Evolutionary conservation across 768 basidiomycete species (phyloP).

Genomic region (Leucocoprinus birnbaumii): DNA sequence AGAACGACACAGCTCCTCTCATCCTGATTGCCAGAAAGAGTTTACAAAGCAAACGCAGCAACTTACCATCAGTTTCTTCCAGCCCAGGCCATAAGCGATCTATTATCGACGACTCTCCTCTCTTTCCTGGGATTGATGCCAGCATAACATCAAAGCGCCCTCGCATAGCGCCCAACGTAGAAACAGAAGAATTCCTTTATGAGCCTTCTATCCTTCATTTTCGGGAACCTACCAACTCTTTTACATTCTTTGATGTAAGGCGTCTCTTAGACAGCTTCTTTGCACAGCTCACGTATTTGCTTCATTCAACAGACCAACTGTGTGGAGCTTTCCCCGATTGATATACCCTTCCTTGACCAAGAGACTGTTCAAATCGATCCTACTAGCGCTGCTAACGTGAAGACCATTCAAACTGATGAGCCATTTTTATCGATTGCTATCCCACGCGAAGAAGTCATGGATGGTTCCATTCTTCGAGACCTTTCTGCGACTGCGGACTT

Average conservation of each 20-base stretch:
- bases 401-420: too few relatives aligned
- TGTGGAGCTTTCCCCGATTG: background rate
- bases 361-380: too few relatives aligned
- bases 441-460: too few relatives aligned
- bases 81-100: background rate
- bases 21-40: conserved; percentile 1
- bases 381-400: too few relatives aligned
- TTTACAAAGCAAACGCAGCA: background rate
- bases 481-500: background rate
- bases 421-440: too few relatives aligned
- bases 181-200: background rate
- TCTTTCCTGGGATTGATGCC: too few relatives aligned
- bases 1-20: background rate
- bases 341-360: background rate
- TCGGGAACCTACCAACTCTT: background rate
- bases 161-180: background rate
- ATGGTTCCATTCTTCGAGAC: background rate
- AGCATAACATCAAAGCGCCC: background rate
- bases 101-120: background rate
- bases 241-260: background rate
- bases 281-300: background rate
- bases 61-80: background rate
- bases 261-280: background rate
- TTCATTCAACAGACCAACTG: too few relatives aligned
- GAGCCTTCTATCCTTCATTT: conserved; percentile 6